A percentile compares a stretch with the other conserved stretches of the same genome.
Conservation (phyloP, 768 basidiomycete species). For the Termitomyces sp. region DNA sequence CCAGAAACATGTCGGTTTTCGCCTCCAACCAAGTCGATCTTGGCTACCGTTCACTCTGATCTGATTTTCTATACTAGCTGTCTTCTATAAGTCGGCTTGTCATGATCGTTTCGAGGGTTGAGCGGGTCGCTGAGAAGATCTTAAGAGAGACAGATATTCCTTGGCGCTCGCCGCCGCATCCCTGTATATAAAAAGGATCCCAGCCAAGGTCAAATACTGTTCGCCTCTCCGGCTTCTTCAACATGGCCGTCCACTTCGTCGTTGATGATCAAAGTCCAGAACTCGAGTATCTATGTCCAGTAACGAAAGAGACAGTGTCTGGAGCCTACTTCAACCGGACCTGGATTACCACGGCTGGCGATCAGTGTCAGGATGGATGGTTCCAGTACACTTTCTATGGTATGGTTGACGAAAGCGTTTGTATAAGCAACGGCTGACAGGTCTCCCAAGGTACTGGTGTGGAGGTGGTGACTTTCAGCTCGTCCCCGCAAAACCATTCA, state of each 20-base stretch:
- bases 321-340: constrained; percentile 36
- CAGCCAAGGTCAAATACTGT: neutral
- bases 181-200: neutral
- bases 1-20: neutral
- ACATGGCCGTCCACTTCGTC: constrained; percentile 22
- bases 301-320: constrained; percentile 26
- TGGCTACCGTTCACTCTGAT: neutral
- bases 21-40: no score
- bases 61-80: neutral
- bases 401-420: constrained; percentile 9
- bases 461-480: constrained; percentile 22
- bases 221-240: neutral
- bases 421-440: neutral
- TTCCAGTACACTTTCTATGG: constrained; percentile 37
- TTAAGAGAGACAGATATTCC: neutral
- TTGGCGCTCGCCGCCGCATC: neutral
- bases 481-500: constrained; percentile 23
- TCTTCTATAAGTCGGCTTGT: neutral
- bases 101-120: neutral
- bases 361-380: constrained; percentile 32
- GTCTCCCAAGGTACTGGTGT: constrained; percentile 26
- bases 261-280: constrained; percentile 36
- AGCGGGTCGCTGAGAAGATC: neutral
- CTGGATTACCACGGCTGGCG: constrained; percentile 31
- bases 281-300: constrained; percentile 34